Conservation (phyloP, 2,329 filamentous ascomycete species). For the Lachnellula hyalina region DNA sequence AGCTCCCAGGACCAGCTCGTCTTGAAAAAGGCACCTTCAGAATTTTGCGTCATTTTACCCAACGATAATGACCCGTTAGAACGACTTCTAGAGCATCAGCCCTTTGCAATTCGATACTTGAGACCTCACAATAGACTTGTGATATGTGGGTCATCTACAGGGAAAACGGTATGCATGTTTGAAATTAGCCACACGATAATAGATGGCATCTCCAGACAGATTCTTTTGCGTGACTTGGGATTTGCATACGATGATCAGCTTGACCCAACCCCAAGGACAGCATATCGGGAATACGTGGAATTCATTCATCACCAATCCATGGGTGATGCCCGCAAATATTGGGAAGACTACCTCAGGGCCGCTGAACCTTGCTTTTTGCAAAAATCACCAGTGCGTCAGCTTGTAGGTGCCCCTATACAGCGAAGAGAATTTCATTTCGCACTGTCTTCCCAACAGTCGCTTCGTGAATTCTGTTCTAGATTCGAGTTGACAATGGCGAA, state of each 20-base stretch:
- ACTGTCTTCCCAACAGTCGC: conserved; percentile 3
- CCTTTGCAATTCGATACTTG: not conserved
- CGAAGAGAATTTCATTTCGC: not conserved
- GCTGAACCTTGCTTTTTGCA: not conserved
- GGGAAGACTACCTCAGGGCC: not conserved
- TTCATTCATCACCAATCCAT: not conserved
- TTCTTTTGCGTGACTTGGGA: not conserved
- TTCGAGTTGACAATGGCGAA: conserved; percentile 33
- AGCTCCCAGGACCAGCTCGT: conserved; percentile 24
- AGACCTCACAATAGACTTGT: not conserved
- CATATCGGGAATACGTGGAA: not conserved
- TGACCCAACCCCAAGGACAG: not conserved
- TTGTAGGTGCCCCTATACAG: not conserved
- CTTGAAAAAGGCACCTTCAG: conserved; percentile 7
- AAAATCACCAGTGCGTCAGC: not conserved
- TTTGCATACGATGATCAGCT: not conserved
- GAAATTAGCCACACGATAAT: not conserved
- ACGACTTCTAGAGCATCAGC: not conserved
- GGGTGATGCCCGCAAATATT: not conserved
- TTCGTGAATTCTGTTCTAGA: not conserved
- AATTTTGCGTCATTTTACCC: not conserved
- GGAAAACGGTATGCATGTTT: not conserved
- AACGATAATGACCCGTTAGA: not conserved
- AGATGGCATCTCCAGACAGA: not conserved
- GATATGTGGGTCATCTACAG: not conserved